These are phyloP conservation scores for Aspergillus carlsbadensis DNA, from an alignment of 495 filamentous ascomycete species.

Conservation along the genomic window DNA sequence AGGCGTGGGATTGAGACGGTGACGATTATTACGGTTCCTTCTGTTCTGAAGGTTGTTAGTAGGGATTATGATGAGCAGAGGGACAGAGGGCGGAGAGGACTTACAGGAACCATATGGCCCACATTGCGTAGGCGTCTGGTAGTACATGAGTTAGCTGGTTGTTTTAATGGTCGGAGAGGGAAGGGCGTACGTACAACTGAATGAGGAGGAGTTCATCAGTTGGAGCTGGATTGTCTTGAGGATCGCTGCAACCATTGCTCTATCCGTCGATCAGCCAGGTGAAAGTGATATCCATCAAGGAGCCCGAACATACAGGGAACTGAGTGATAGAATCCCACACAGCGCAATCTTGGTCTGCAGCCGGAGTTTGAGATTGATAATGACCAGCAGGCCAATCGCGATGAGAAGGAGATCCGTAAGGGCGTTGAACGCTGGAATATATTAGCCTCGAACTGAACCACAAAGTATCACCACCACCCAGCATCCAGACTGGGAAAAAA, in stretches of 20 bases:
- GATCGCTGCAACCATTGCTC: conserved; percentile 8
- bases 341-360: neutral
- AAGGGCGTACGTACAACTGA: neutral
- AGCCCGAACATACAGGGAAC: neutral
- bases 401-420: conserved; percentile 3
- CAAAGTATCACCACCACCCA: neutral
- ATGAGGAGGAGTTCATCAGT: neutral
- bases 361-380: neutral
- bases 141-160: neutral
- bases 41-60: neutral
- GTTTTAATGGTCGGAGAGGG: neutral
- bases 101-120: conserved; percentile 11
- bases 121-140: conserved; percentile 6
- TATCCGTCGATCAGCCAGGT: neutral
- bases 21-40: conserved; percentile 1
- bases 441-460: no score
- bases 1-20: conserved; percentile 6
- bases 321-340: neutral
- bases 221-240: neutral
- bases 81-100: no score
- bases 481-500: no score
- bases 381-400: neutral
- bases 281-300: neutral
- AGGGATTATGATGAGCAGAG: no score
- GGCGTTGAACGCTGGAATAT: conserved; percentile 4